Evolutionary conservation across 768 basidiomycete species (phyloP), one percentile per base, ranked within the genome.

Genomic region (Kwoniella dendrophila): DNA sequence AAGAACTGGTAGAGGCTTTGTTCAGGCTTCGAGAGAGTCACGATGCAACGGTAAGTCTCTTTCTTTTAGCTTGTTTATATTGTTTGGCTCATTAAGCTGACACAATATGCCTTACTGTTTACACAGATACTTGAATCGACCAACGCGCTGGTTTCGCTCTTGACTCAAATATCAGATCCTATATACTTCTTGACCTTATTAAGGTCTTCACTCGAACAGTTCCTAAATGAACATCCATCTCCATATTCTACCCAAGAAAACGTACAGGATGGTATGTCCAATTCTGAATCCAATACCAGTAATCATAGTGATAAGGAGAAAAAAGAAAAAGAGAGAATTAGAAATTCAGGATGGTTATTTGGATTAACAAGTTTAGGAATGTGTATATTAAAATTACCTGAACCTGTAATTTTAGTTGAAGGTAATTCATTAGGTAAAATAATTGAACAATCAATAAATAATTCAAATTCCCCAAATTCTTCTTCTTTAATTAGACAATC

Each of bases 21-120:
- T 82, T 95, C 68, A 83, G 81, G 44, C 83, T 91, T 56, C 83
- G 92, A 48, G 90, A 87, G 66, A 87, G 86, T 73, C 87, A 86
- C 71, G 84, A 86, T 65, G 78, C 84, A 32, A 87, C 85, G 62
- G 92, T 92, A 69, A 64, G 87, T 81, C 30, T 22, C 41, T 16
- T 24, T 30, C 4, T 8, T 7, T 22, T 2, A 7, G 34, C n/a
- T 4, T 32, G 26, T 6, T 41, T 6, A 55, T 10, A 29, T 2
- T 12, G 14, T 18, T 32, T 33, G 33, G 10, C 16, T 32, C 5
- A 36, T n/a, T 6, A 16, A 16, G n/a, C 22, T 41, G 34, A 26
- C 22, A 29, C 49, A 36, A n/a, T 40, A n/a, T n/a, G 38, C 18
- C 22, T 44, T 50, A n/a, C 20, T 29, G 2, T 48, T 38, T 18